Base-by-base conservation (phyloP, 768 basidiomycete species). In the Cystobasidium tubakii region DNA sequence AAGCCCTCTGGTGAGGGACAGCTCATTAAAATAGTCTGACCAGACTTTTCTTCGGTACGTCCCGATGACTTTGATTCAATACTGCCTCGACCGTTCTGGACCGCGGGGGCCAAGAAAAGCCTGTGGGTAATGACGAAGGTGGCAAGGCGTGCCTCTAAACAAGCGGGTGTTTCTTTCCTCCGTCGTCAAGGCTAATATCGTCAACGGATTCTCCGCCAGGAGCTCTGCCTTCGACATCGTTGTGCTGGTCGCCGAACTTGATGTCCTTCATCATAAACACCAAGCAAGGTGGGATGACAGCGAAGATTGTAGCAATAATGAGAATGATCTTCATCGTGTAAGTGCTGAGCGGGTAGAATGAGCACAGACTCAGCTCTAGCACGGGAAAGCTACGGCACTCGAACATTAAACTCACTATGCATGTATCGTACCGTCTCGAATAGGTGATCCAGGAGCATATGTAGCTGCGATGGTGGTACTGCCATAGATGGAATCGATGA, bases 181-280 rank as follows among this genome's bases (percentile, higher is more conserved):
- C 57, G 57, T 60, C 29, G 27, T 60, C 57, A 3, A 27, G 21
- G 33, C 33, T 34, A 25, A 60, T 36, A 65, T 34, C 50, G 54
- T 36, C 69, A 21, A 71, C 29, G 4, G 27, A 31, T 53, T 71
- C 53, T 9, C 69, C 69, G 54, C 54, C 74, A 7, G 80, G 69
- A 64, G 80, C 81, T 55, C 79, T 78, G 23, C 75, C 76, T 76
- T 90, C 88, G 19, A 88, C 84, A 0, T 88, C 88, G 79, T 90
- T 90, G 81, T 90, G 89, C 50, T 82, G 82, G 77, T 89, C 86
- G 19, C 87, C 86, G 64, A 92, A 86, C 74, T 86, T 84, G 84
- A 86, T 88, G 77, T 89, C 82, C 17, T 86, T 86, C 83, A 89
- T 87, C 67, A 86, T 81, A 76, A 89, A 81, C 1, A 88, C 81